A percentile compares a stretch with the other conserved stretches of the same genome.
Evolutionary conservation across 2,329 filamentous ascomycete genomes (phyloP).

Genomic region (Orbilia javanica): DNA sequence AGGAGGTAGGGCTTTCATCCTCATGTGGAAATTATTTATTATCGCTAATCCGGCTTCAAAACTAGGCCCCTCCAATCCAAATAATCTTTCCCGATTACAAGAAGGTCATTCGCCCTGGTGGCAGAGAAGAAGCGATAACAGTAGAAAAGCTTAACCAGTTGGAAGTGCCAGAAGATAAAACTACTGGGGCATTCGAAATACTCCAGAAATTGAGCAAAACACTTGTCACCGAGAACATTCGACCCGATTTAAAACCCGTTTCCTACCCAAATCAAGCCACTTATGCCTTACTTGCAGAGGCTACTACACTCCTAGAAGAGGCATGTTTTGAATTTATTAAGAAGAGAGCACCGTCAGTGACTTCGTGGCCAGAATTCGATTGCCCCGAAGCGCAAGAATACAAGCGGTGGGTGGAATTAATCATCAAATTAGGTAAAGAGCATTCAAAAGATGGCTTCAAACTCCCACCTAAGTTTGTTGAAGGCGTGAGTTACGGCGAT

Average conservation of each 20-base stretch:
- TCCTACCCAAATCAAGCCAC: conserved; percentile 40
- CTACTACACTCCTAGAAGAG: conserved; percentile 43
- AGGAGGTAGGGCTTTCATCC: neutral
- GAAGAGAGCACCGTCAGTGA: conserved; percentile 25
- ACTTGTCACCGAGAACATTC: neutral
- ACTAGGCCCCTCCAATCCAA: neutral
- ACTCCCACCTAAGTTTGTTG: conserved; percentile 30
- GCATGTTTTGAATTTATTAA: conserved; percentile 37
- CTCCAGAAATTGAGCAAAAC: conserved; percentile 39
- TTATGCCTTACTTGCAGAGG: conserved; percentile 41
- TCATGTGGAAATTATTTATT: no score
- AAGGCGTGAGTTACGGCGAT: conserved; percentile 26
- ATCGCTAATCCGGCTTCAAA: neutral
- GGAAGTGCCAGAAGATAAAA: conserved; percentile 4
- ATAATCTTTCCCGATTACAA: conserved; percentile 6
- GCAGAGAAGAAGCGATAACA: conserved; percentile 17
- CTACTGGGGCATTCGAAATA: neutral
- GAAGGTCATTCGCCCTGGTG: neutral
- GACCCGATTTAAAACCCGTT: conserved; percentile 43
- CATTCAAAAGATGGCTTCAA: conserved; percentile 18
- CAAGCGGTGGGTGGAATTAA: conserved; percentile 42
- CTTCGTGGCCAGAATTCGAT: conserved; percentile 34
- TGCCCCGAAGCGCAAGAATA: conserved; percentile 54
- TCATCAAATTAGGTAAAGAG: conserved; percentile 29
- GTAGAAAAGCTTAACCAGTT: conserved; percentile 17